These are phyloP conservation scores for Amanita pallidorosea DNA, from an alignment of 768 basidiomycete genomes.

Conservation along the genomic window DNA sequence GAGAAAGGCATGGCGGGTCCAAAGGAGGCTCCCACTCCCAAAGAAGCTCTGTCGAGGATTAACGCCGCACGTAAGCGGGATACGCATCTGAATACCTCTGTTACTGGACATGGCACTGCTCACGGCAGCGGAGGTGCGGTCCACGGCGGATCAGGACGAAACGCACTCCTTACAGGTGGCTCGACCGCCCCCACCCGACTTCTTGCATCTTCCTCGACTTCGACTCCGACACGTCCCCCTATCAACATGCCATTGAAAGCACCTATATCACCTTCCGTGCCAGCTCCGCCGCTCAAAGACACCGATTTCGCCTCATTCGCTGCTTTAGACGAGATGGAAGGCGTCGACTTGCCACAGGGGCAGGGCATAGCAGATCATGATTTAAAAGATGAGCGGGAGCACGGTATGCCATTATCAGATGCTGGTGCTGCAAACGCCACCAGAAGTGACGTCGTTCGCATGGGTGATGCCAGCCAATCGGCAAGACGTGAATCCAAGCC, in stretches of 20 bases:
- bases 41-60: slow-evolving; percentile 8
- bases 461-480: slow-evolving; percentile 2
- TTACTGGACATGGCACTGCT: slow-evolving; percentile 21
- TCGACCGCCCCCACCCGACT: slow-evolving; percentile 61
- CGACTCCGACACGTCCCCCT: slow-evolving; percentile 24
- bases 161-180: slow-evolving; percentile 34
- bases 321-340: slow-evolving; percentile 47
- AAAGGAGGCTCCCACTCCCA: slow-evolving; percentile 15
- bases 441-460: slow-evolving; percentile 3
- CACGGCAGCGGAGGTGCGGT: slow-evolving; percentile 13
- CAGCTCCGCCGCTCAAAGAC: slow-evolving; percentile 67
- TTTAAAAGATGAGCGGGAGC: background rate
- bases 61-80: slow-evolving; percentile 24
- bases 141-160: slow-evolving; percentile 18
- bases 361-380: slow-evolving; percentile 14
- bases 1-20: slow-evolving; percentile 18
- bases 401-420: background rate
- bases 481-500: slow-evolving; percentile 13
- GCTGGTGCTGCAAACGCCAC: background rate
- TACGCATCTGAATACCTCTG: slow-evolving; percentile 14
- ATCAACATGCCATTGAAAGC: slow-evolving; percentile 54
- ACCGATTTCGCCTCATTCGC: slow-evolving; percentile 66
- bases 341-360: slow-evolving; percentile 36
- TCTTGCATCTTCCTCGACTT: slow-evolving; percentile 19
- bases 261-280: slow-evolving; percentile 64